Base-by-base conservation (phyloP, 176 grass and related monocot genomes). In the Paspalum vaginatum region DNA sequence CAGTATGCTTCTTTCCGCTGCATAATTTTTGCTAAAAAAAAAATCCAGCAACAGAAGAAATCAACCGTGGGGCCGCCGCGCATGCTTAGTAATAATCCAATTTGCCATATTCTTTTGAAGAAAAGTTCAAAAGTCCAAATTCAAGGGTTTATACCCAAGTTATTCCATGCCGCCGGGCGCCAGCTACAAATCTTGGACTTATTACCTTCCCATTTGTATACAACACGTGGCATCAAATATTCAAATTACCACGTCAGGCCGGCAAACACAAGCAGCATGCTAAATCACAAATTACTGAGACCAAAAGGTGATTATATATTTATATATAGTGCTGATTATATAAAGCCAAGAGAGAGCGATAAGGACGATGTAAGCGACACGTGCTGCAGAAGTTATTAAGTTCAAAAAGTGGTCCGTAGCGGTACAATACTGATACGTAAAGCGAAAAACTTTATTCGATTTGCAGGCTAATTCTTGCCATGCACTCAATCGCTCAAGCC, bases 391-490 rank as follows among this genome's bases (percentile, higher is more conserved):
- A 73, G 87, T 24, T 52, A 13, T 24, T 52, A 13, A 21, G 22
- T 8, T 65, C 14, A 11, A 18, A 42, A 82, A 46, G 57, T 26
- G 72, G 54, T 49, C 18, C n/a, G 49, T 68, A 38, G 77, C 38
- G 45, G 61, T 70, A 69, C 70, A 77, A 78, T 14, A 50, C 32
- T 32, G 32, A 70, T 50, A 50, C 78, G 11, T 82, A 85, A 85
- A 89, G 83, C 51, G 22, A 2, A 1, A 67, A 84, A 15, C 80
- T 89, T 87, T 90, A 90, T 90, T 93, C 87, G 64, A 82, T 81
- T 62, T 87, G 84, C 56, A 76, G 55, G 72, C 79, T 74, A 93
- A 90, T 84, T 93, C 91, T 90, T 87, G 80, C 17, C 58, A 76
- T 38, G 32, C 82, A 93, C 91, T 90, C 91, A 84, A 87, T 84